Percentiles rank a stretch among this genome's conserved stretches.
Evolutionary conservation across 306 rosid species (phyloP).

Genomic region (Quercus suber): DNA sequence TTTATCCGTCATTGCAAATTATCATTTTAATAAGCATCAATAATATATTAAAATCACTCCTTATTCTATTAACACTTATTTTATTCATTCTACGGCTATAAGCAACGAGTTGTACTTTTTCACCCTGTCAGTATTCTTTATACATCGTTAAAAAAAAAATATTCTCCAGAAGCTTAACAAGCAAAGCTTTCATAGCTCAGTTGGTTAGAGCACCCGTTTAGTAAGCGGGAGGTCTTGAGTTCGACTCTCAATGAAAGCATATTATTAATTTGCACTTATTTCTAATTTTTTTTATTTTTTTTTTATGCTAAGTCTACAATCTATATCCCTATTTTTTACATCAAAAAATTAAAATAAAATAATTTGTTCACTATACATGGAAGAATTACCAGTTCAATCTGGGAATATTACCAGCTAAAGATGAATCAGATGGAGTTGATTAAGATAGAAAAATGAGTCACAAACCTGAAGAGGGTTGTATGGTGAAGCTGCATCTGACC

Average conservation of each 20-base stretch:
- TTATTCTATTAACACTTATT: background rate
- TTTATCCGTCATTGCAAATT: background rate
- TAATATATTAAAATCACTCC: background rate
- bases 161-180: background rate
- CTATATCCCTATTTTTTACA: background rate
- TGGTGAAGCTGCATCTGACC: constrained; percentile 95
- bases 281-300: too few relatives aligned
- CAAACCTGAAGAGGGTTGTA: constrained; percentile 93
- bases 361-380: too few relatives aligned
- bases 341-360: background rate
- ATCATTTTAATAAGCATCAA: background rate
- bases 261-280: accelerated
- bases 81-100: background rate
- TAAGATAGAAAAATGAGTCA: background rate
- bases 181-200: constrained; percentile 25
- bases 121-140: background rate
- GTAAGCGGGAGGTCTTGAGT: constrained; percentile 46
- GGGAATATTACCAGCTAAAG: too few relatives aligned
- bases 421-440: too few relatives aligned
- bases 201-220: constrained; percentile 41
- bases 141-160: background rate
- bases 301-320: background rate
- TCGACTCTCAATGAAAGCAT: constrained; percentile 32
- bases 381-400: too few relatives aligned
- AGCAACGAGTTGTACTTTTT: background rate